A percentile compares a stretch with the other conserved stretches of the same genome.
phyloP scores from a whole-genome alignment of 331 rosid species.

The Malus hybrid region DNA sequence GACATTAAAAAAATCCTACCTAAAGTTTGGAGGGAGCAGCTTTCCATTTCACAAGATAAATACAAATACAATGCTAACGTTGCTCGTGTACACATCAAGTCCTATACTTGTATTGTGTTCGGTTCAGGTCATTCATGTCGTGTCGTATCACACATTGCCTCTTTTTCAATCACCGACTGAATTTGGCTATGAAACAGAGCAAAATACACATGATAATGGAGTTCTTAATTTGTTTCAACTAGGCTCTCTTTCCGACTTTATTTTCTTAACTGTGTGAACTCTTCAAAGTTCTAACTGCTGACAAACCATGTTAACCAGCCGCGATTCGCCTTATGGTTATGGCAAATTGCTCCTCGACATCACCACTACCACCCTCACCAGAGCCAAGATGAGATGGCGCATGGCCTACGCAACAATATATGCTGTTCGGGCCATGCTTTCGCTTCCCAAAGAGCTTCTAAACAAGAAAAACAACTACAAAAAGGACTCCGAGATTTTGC shows the following conservation, averaged over 20 bases:
- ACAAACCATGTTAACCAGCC: constrained; percentile 22
- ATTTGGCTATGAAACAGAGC: neutral
- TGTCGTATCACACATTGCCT: neutral
- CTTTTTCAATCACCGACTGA: neutral
- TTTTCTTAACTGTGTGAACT: neutral
- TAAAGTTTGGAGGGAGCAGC: neutral
- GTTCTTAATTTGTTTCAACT: neutral
- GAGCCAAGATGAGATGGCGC: constrained; percentile 58
- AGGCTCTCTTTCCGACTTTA: neutral
- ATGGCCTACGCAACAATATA: constrained; percentile 46
- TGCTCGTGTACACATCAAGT: neutral
- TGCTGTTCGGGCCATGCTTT: constrained; percentile 42
- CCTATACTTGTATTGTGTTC: neutral
- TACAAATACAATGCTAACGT: neutral
- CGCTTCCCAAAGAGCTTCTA: constrained; percentile 34
- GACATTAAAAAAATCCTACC: neutral
- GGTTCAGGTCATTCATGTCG: no score
- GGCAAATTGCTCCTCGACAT: constrained; percentile 23
- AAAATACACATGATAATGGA: neutral
- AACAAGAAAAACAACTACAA: constrained; percentile 18
- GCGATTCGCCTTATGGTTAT: neutral
- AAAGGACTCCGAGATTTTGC: constrained; percentile 13
- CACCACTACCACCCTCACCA: constrained; percentile 18
- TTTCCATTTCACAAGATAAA: neutral
- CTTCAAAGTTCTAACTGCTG: neutral